Evolutionary conservation across 805 yeast genomes (phyloP), one percentile per base, ranked within the genome.

Genomic region (Candida silvatica): DNA sequence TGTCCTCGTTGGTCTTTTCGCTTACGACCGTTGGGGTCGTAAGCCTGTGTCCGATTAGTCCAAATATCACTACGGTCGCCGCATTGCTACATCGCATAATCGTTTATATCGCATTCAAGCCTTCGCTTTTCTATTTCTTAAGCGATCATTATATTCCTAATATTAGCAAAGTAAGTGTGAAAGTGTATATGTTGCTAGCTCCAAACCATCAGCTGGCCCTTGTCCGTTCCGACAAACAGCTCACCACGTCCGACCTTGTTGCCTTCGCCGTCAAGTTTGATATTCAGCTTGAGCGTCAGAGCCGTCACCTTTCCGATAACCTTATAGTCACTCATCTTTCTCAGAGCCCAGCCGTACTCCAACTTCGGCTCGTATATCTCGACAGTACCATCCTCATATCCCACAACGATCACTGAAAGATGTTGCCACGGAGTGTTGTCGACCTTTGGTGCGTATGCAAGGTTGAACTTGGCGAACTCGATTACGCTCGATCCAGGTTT

Each of bases 11-110:
- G 87, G 87, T 0, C 51, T 79, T 27, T 78, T 72, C 47, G 55
- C 74, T 36, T 79, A 79, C 50, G 84, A 79, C 49, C 65, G 70
- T 48, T 76, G 78, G 77, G 67, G 71, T 2, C 44, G 56, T 4
- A 48, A 42, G 24, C 7, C n/a, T n/a, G n/a, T n/a, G n/a, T n/a
- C n/a, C n/a, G n/a, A n/a, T n/a, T n/a, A n/a, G n/a, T n/a, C n/a
- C n/a, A n/a, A n/a, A n/a, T n/a, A n/a, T n/a, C n/a, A n/a, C n/a
- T n/a, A n/a, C n/a, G n/a, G n/a, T n/a, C n/a, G n/a, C n/a, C n/a
- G n/a, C n/a, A n/a, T n/a, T n/a, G n/a, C n/a, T n/a, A n/a, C n/a
- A n/a, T n/a, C n/a, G n/a, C n/a, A n/a, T n/a, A n/a, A n/a, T n/a
- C n/a, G n/a, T n/a, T n/a, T n/a, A n/a, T n/a, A n/a, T n/a, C n/a